phyloP scores from a whole-genome alignment of 2,329 filamentous ascomycete genomes.

The Colletotrichum agaves region DNA sequence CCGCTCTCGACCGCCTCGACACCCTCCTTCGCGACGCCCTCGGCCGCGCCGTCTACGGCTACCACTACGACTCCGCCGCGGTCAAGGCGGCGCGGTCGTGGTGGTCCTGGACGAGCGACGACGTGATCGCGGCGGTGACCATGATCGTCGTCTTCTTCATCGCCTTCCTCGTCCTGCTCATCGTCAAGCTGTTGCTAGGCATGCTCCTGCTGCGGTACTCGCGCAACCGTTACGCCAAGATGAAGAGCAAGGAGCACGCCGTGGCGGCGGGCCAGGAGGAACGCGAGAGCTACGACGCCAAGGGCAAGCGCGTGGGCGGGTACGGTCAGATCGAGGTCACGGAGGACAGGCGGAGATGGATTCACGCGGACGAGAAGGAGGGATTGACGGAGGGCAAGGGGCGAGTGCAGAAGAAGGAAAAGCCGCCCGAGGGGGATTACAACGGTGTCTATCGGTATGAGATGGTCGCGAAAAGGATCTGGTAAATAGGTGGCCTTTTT shows the following conservation, averaged over 20 bases:
- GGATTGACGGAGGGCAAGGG: conserved; percentile 66
- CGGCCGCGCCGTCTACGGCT: conserved; percentile 76
- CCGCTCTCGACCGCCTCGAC: conserved; percentile 83
- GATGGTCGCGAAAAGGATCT: conserved; percentile 97
- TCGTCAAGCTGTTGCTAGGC: conserved; percentile 85
- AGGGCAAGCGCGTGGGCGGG: conserved; percentile 80
- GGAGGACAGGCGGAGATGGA: conserved; percentile 85
- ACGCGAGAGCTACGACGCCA: conserved; percentile 70
- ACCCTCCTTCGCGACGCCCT: conserved; percentile 80
- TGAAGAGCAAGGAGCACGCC: conserved; percentile 76
- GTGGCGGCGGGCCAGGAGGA: conserved; percentile 58
- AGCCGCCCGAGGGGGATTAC: conserved; percentile 60
- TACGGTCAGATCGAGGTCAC: conserved; percentile 89
- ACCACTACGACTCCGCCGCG: conserved; percentile 54
- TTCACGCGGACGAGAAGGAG: conserved; percentile 87
- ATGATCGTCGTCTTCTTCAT: conserved; percentile 89
- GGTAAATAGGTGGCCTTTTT: conserved; percentile 64
- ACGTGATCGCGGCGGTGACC: conserved; percentile 79
- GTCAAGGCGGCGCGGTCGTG: conserved; percentile 53
- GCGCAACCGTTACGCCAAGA: conserved; percentile 79
- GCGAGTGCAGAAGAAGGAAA: conserved; percentile 67
- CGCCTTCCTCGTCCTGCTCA: conserved; percentile 84
- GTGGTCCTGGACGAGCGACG: conserved; percentile 73
- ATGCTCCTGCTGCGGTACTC: conserved; percentile 87
- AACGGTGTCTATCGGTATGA: conserved; percentile 83